Evolutionary conservation across 192 early-diverging fungal genomes (phyloP).

Genomic region (Pilaira anomala): DNA sequence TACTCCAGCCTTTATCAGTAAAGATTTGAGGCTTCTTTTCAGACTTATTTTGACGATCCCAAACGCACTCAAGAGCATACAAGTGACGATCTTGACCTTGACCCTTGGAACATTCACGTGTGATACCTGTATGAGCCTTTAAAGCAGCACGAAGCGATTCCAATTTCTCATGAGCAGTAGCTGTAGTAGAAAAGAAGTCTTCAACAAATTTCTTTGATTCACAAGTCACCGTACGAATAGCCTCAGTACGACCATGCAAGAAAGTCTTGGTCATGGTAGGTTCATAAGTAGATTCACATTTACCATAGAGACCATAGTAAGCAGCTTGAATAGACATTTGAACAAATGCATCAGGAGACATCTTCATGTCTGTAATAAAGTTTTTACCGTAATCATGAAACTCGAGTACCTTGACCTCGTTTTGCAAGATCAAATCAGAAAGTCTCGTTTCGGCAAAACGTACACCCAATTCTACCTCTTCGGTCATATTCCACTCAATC

Average conservation of each 20-base stretch:
- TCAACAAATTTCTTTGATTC: slow-evolving; percentile 64
- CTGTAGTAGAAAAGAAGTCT: slow-evolving; percentile 58
- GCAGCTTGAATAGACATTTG: slow-evolving; percentile 78
- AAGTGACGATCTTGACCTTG: slow-evolving; percentile 87
- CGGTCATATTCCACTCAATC: slow-evolving; percentile 45
- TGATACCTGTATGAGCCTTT: slow-evolving; percentile 59
- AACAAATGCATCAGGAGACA: slow-evolving; percentile 41
- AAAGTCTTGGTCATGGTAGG: slow-evolving; percentile 71
- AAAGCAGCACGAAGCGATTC: slow-evolving; percentile 57
- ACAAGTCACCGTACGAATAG: slow-evolving; percentile 66
- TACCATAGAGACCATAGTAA: slow-evolving; percentile 72
- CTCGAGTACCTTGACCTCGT: slow-evolving; percentile 63
- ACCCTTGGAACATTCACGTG: slow-evolving; percentile 67
- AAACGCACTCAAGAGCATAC: slow-evolving; percentile 72
- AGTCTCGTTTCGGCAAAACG: slow-evolving; percentile 48
- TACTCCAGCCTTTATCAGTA: slow-evolving; percentile 48
- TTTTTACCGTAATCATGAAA: slow-evolving; percentile 52
- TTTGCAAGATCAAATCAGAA: slow-evolving; percentile 48
- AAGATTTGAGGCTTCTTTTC: slow-evolving; percentile 40
- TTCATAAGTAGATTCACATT: slow-evolving; percentile 72
- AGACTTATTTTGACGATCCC: slow-evolving; percentile 34
- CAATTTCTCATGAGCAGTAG: slow-evolving; percentile 38
- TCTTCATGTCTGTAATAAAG: slow-evolving; percentile 41
- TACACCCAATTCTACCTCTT: slow-evolving; percentile 39
- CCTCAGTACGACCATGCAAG: slow-evolving; percentile 81